phyloP scores from a whole-genome alignment of 352 stramenopile genomes.

The Globisporangium canariense region DNA sequence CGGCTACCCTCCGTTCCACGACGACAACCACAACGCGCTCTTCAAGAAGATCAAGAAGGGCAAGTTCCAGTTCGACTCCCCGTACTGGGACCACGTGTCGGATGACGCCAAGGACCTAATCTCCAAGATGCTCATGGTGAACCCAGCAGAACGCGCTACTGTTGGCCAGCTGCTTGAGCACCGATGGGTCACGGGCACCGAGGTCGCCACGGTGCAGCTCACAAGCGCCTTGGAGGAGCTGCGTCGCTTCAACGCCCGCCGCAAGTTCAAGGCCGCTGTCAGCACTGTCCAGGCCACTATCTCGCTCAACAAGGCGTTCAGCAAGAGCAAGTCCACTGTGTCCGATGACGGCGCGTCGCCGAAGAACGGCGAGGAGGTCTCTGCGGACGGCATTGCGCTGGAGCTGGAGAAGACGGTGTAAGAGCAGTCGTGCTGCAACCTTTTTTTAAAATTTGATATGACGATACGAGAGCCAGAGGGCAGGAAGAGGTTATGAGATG shows the following conservation, averaged over 20 bases:
- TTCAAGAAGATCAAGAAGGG: slow-evolving; percentile 95
- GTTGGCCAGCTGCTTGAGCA: slow-evolving; percentile 86
- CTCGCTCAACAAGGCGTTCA: slow-evolving; percentile 73
- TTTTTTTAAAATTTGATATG: slow-evolving; percentile 15
- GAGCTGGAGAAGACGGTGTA: slow-evolving; percentile 23
- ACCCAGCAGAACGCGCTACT: slow-evolving; percentile 81
- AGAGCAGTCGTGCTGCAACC: background rate
- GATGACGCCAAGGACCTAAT: slow-evolving; percentile 95
- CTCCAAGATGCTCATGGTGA: slow-evolving; percentile 88
- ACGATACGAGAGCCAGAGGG: background rate
- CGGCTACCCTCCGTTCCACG: slow-evolving; percentile 86
- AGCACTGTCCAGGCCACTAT: slow-evolving; percentile 80
- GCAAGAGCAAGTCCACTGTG: slow-evolving; percentile 42
- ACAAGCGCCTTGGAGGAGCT: slow-evolving; percentile 91
- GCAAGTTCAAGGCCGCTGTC: slow-evolving; percentile 93
- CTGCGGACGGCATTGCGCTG: slow-evolving; percentile 24
- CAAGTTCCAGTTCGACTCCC: slow-evolving; percentile 94
- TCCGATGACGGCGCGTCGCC: slow-evolving; percentile 13
- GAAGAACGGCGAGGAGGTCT: slow-evolving; percentile 7
- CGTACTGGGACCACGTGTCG: slow-evolving; percentile 93
- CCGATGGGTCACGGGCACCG: slow-evolving; percentile 86
- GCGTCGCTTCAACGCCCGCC: slow-evolving; percentile 92
- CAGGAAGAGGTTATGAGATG: background rate
- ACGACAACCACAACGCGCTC: slow-evolving; percentile 92
- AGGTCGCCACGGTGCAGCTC: slow-evolving; percentile 87